Evolutionary conservation across 331 rosid species (phyloP), one percentile per base, ranked within the genome.

Genomic region (Quercus tomentella): DNA sequence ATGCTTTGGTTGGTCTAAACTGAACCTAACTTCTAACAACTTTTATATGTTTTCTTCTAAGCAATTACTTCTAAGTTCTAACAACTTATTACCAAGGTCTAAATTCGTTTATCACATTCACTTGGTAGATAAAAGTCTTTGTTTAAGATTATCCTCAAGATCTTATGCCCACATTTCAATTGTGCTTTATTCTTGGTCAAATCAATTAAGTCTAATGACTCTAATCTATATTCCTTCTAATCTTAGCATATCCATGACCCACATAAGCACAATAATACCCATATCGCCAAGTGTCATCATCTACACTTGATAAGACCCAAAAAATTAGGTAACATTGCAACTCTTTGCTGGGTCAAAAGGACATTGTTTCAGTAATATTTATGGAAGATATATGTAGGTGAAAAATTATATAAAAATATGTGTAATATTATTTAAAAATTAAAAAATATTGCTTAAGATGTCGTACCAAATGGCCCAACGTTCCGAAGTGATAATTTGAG

Each of bases 301-400:
- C 79, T 12, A 7, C n/a, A 5, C 14, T 16, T 20, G 57, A 26
- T 2, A n/a, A 15, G 72, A 37, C 80, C 35, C 15, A 43, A 14
- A 76, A 71, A 68, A 77, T 81, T 81, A 55, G 83, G 88, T 56
- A 18, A 74, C 41, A 7, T 35, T 11, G 51, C 77, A 41, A 20
- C 18, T 15, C 16, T 17, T 9, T 6, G 49, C 14, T 41, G 9
- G 3, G 11, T 11, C 45, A 41, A 8, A 41, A 8, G 3, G n/a
- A n/a, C n/a, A n/a, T n/a, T n/a, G n/a, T n/a, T n/a, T n/a, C n/a
- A n/a, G n/a, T n/a, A n/a, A n/a, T n/a, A n/a, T n/a, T n/a, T n/a
- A n/a, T n/a, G n/a, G n/a, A n/a, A n/a, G n/a, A n/a, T n/a, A n/a
- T n/a, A n/a, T n/a, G n/a, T 31, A 0, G 0, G 0, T 4, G 0